These are phyloP conservation scores for Cochlearia excelsa DNA, from an alignment of 345 rosid species.

Conservation along the genomic window DNA sequence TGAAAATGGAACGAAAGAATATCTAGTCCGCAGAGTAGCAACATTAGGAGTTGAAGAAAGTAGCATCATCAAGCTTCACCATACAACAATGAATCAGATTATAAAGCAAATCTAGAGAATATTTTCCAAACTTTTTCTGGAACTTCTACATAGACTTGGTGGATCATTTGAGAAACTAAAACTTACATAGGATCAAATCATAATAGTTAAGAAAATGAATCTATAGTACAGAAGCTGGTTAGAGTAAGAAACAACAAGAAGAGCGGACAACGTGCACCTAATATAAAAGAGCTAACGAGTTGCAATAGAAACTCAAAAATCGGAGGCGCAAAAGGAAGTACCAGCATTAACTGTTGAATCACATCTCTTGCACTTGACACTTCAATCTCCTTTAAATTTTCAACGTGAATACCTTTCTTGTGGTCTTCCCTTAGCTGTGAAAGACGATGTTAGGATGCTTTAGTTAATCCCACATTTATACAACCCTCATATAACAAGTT, in stretches of 20 bases:
- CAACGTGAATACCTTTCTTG: constrained; percentile 91
- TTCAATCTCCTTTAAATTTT: constrained; percentile 88
- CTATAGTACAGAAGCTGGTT: background rate
- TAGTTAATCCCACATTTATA: constrained; percentile 3
- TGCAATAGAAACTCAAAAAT: background rate
- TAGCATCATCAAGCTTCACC: constrained; percentile 11
- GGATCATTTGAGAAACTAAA: background rate
- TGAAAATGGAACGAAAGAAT: background rate
- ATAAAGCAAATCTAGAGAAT: background rate
- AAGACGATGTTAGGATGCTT: background rate
- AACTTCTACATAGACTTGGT: background rate
- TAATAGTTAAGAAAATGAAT: background rate
- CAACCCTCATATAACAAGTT: constrained; percentile 18
- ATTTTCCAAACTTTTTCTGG: background rate
- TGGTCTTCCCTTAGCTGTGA: constrained; percentile 87
- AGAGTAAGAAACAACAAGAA: background rate
- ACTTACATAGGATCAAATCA: background rate
- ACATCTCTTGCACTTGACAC: constrained; percentile 86
- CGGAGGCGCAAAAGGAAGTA: constrained; percentile 24
- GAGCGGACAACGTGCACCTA: background rate
- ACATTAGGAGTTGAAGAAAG: too few relatives aligned
- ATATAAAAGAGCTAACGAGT: background rate
- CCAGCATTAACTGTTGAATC: constrained; percentile 87
- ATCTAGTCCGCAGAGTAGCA: constrained; percentile 9
- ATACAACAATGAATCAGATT: constrained; percentile 1